These are phyloP conservation scores for Fusarium tuaranense DNA, from an alignment of 2,329 filamentous ascomycete genomes.

Conservation along the genomic window DNA sequence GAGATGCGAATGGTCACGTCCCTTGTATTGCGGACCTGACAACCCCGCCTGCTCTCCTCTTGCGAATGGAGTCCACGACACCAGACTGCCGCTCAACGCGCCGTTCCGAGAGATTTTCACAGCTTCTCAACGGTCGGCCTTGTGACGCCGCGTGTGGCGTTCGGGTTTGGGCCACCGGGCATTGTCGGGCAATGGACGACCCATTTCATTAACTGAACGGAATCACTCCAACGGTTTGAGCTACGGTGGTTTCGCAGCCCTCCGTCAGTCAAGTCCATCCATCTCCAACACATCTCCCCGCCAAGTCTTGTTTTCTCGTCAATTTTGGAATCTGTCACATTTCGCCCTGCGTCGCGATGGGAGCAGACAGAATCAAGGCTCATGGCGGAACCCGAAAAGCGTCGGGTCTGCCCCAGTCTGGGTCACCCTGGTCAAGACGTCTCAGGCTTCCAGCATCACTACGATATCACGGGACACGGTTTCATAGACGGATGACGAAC, in stretches of 20 bases:
- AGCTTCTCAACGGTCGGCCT: conserved; percentile 11
- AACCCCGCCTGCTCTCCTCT: conserved; percentile 9
- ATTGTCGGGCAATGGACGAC: conserved; percentile 17
- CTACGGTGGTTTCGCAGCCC: neutral
- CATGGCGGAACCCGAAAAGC: conserved; percentile 13
- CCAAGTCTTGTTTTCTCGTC: conserved; percentile 11
- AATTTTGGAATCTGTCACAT: conserved; percentile 22
- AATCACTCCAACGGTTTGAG: conserved; percentile 13
- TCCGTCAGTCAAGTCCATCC: neutral
- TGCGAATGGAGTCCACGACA: conserved; percentile 2
- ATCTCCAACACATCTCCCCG: neutral
- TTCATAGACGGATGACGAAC: conserved; percentile 28
- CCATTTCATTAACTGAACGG: conserved; percentile 10
- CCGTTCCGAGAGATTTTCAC: neutral
- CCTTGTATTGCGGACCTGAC: conserved; percentile 1
- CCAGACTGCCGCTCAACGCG: neutral
- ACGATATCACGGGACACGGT: conserved; percentile 39
- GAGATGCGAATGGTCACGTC: neutral
- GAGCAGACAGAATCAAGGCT: conserved; percentile 2
- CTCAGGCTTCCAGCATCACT: conserved; percentile 35
- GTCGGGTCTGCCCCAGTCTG: conserved; percentile 14
- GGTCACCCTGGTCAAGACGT: conserved; percentile 28
- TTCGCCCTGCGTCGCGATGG: neutral
- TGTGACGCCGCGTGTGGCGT: conserved; percentile 12
- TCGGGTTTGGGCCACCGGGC: conserved; percentile 4